Evolutionary conservation across 768 basidiomycete species (phyloP), one percentile per base, ranked within the genome.

Genomic region (Goffeauzyma gilvescens): DNA sequence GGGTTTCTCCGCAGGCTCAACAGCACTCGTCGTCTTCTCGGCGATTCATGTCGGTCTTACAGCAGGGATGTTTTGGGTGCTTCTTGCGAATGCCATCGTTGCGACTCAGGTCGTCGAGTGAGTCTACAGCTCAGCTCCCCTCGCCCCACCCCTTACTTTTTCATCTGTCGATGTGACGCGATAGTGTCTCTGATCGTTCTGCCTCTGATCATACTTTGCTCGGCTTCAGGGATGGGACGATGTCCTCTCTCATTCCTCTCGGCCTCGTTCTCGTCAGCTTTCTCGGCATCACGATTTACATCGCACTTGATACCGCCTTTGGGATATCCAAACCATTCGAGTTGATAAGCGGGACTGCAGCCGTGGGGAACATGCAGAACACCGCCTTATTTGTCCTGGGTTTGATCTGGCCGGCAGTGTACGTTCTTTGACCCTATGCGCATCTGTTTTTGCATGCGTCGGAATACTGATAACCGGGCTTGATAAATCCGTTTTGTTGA

Each of bases 31-130:
- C 15, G 72, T 73, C 21, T 52, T 90, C 45, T 72, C 76, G 12
- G 79, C 84, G 0, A 67, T 90, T 7, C 87, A 93, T 50, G 75
- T 81, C 2, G 86, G 77, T 3, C 48, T 77, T 14, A 73, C 87
- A 32, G 76, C 75, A 3, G 72, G 78, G 3, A 65, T 85, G 4
- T 89, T 86, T 58, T 86, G 84, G 52, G 32, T 58, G 15, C 32
- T 59, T 4, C 38, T 63, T 26, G 81, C 71, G 0, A 61, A 63
- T 39, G 59, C 59, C 3, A 43, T 65, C 14, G 55, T 68, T 8
- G 55, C 57, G 0, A 52, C 59, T 1, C 90, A 96, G 64, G 59
- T 87, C 37, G 81, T 95, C 42, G 90, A 95, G 60, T 90, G 83
- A 55, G 90, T 86, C 5, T 9, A 9, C 12, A 82, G 24, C 38